phyloP scores from a whole-genome alignment of 306 rosid species.

The Pyrus betulifolia region DNA sequence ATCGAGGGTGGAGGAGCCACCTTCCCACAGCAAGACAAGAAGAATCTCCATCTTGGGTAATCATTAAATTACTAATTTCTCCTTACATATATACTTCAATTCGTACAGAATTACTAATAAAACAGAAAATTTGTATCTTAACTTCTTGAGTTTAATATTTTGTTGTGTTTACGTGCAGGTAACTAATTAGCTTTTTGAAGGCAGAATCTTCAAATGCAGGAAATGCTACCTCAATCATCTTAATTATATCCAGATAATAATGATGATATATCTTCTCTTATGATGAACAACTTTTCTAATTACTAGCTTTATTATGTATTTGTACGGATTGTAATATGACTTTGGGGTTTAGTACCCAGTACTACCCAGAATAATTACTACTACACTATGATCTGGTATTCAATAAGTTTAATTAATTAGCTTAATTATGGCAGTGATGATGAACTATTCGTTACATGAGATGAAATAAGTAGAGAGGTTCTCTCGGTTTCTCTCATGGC shows the following conservation, averaged over 20 bases:
- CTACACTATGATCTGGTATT: neutral
- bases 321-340: neutral
- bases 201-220: neutral
- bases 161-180: neutral
- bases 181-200: neutral
- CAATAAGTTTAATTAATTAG: neutral
- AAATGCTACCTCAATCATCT: neutral
- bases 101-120: neutral
- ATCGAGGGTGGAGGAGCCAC: conserved; percentile 50
- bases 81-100: neutral
- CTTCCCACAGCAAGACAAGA: conserved; percentile 69
- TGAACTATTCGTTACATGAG: neutral
- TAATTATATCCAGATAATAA: neutral
- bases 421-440: neutral
- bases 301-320: neutral
- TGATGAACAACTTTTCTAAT: neutral
- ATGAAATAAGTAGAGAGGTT: neutral
- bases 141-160: no score
- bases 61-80: neutral
- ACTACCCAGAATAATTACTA: neutral
- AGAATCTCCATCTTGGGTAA: conserved; percentile 81
- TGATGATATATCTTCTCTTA: no score
- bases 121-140: no score
- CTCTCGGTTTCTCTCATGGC: neutral
- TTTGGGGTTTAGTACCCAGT: neutral